Evolutionary conservation across 345 rosid genomes (phyloP).

Genomic region (Boechera stricta): DNA sequence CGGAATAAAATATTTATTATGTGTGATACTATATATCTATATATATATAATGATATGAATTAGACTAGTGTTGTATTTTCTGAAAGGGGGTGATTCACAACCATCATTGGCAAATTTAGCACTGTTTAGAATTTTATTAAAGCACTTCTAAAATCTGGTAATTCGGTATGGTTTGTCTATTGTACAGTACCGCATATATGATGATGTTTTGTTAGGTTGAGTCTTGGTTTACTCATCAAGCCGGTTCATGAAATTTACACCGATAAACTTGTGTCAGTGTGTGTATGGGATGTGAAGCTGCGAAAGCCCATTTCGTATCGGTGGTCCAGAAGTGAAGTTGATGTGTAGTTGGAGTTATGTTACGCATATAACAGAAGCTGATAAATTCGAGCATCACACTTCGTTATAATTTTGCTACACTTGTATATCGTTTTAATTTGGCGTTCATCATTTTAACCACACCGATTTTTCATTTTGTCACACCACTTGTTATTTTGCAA

Average conservation of each 20-base stretch:
- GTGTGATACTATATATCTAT: background rate
- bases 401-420: background rate
- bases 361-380: background rate
- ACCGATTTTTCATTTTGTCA: background rate
- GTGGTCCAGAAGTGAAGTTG: conserved; percentile 13
- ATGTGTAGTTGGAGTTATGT: conserved; percentile 1
- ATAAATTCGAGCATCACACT: background rate
- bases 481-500: conserved; percentile 6
- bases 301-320: background rate
- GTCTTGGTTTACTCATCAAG: background rate
- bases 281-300: background rate
- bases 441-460: background rate
- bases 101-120: background rate
- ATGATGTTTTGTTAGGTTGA: background rate
- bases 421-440: background rate
- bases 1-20: background rate
- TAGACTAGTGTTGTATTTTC: background rate
- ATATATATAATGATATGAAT: background rate
- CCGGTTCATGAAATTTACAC: background rate
- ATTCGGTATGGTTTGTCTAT: background rate
- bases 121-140: background rate
- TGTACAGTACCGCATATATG: background rate
- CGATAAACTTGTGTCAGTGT: background rate
- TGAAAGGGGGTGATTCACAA: background rate
- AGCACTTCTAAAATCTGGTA: background rate